Conservation (phyloP, 176 grass and related monocot genomes). For the Metroxylon sagu region DNA sequence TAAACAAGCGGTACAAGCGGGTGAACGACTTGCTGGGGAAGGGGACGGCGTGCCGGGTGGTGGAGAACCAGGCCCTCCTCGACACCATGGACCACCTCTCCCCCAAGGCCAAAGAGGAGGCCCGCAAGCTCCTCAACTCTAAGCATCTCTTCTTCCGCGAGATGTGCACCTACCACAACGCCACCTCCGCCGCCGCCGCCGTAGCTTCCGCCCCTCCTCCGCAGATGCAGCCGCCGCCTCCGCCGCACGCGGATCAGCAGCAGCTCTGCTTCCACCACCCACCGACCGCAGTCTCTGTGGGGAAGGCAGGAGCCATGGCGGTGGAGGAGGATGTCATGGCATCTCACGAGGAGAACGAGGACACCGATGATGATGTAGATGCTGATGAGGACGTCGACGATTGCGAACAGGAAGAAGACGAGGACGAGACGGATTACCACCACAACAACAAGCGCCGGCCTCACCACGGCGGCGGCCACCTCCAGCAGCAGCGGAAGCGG, state of each 20-base stretch:
- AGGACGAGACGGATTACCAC: not conserved
- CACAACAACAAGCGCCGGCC: not conserved
- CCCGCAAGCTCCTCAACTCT: slow-evolving; percentile 83
- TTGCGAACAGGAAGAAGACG: slow-evolving; percentile 17
- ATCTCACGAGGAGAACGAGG: slow-evolving; percentile 12
- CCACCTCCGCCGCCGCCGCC: not conserved
- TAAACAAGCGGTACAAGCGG: slow-evolving; percentile 97
- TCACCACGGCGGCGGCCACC: slow-evolving; percentile 1
- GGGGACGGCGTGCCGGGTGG: slow-evolving; percentile 68
- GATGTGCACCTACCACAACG: slow-evolving; percentile 98
- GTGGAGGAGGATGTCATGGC: slow-evolving; percentile 7
- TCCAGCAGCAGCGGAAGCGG: slow-evolving; percentile 3
- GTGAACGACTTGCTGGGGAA: slow-evolving; percentile 85
- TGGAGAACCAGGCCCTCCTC: slow-evolving; percentile 66
- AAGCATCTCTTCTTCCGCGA: slow-evolving; percentile 98
- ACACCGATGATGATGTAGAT: slow-evolving; percentile 27
- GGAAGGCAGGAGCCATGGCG: not conserved
- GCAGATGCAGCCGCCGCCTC: not conserved
- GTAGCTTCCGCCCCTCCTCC: too few relatives aligned
- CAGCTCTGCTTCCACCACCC: slow-evolving; percentile 24
- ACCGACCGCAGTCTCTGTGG: not conserved
- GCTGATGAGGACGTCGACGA: not conserved
- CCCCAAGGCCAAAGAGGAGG: slow-evolving; percentile 71
- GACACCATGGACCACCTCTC: slow-evolving; percentile 63
- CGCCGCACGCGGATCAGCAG: not conserved